Evolutionary conservation across 768 basidiomycete genomes (phyloP).

Genomic region (Hirschioporus abietinus): DNA sequence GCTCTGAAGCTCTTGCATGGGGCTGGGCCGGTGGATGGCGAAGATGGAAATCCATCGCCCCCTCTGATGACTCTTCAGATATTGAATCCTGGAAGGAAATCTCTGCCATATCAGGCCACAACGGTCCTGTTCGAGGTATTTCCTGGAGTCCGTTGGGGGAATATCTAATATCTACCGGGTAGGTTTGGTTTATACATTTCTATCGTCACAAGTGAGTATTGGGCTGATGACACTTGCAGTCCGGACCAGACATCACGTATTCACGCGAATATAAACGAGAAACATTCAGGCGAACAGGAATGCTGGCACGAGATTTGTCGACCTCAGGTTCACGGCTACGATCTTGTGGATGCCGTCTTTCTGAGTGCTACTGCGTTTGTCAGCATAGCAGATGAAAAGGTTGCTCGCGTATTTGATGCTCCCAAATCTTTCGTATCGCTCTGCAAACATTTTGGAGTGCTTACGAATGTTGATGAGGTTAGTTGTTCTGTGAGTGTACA

Average conservation of each 20-base stretch:
- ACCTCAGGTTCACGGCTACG: conserved; percentile 97
- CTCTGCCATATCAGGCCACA: conserved; percentile 84
- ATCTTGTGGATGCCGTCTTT: conserved; percentile 76
- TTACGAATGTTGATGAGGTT: conserved; percentile 48
- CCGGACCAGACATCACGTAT: conserved; percentile 90
- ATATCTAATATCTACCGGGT: conserved; percentile 86
- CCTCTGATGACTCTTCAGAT: conserved; percentile 11
- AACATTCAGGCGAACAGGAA: conserved; percentile 11
- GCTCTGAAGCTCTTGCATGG: conserved; percentile 68
- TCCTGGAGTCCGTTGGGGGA: conserved; percentile 85
- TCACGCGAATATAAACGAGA: conserved; percentile 50
- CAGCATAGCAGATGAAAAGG: conserved; percentile 95
- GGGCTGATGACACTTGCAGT: conserved; percentile 32
- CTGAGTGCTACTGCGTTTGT: conserved; percentile 73
- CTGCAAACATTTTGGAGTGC: conserved; percentile 45
- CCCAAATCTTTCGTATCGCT: conserved; percentile 72
- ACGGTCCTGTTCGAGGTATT: conserved; percentile 69
- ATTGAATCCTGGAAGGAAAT: conserved; percentile 65
- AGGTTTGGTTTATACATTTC: conserved; percentile 26
- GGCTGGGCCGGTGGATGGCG: conserved; percentile 97
- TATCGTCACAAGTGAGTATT: neutral
- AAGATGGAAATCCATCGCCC: conserved; percentile 57
- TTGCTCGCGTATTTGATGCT: conserved; percentile 89
- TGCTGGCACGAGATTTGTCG: conserved; percentile 87
- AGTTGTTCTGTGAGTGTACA: conserved; percentile 9